A percentile compares a stretch with the other conserved stretches of the same genome.
phyloP scores from a whole-genome alignment of 176 grass and related monocot genomes.

The Raddia guianensis region DNA sequence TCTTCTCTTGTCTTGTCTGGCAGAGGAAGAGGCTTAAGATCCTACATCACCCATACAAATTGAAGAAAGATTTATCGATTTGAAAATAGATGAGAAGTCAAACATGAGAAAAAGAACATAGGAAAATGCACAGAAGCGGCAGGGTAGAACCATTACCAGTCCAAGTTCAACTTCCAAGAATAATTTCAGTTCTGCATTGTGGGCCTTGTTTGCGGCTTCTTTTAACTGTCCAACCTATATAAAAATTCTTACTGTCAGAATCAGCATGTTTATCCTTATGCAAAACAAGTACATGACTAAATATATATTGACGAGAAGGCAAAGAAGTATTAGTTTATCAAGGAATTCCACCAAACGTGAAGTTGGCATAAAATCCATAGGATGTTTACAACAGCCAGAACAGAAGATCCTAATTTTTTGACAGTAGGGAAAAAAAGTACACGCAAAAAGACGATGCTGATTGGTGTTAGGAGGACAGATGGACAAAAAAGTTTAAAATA shows the following conservation, averaged over 20 bases:
- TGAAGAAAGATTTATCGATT: conserved; percentile 19
- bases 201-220: conserved; percentile 75
- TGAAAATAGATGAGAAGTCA: conserved; percentile 28
- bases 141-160: conserved; percentile 46
- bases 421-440: neutral
- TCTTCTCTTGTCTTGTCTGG: conserved; percentile 88
- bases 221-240: conserved; percentile 86
- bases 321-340: conserved; percentile 28
- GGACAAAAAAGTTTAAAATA: conserved; percentile 18
- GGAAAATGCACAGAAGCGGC: conserved; percentile 9
- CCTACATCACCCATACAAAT: conserved; percentile 49
- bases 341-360: neutral
- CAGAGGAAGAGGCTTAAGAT: conserved; percentile 64
- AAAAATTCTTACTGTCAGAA: conserved; percentile 41
- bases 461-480: neutral
- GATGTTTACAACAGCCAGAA: neutral
- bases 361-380: neutral
- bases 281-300: conserved; percentile 21
- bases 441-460: conserved; percentile 8
- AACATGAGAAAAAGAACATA: conserved; percentile 5
- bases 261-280: conserved; percentile 14
- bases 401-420: conserved; percentile 11
- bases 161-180: conserved; percentile 92
- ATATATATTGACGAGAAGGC: conserved; percentile 19
- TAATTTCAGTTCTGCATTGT: conserved; percentile 79